Base-by-base conservation (phyloP, 2,329 filamentous ascomycete genomes). In the Fusarium aywerte region DNA sequence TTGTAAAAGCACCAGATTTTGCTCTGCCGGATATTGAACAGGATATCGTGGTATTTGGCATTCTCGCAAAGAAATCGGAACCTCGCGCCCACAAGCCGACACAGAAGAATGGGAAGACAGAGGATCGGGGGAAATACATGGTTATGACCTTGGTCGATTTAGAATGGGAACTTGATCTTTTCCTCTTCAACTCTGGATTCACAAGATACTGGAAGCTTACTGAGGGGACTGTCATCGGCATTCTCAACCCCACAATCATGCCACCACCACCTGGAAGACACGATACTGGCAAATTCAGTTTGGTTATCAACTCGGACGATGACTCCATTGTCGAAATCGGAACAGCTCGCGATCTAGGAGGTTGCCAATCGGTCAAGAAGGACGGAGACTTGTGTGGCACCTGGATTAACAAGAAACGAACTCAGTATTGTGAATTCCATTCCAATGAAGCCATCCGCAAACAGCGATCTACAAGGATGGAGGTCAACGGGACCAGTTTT, bases 291-390 rank as follows among this genome's bases (percentile, higher is more conserved):
- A 88, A 89, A 31, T 99, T 98, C 79, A 92, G 90, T 48, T 83
- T 99, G 6, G 91, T 93, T 15, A 86, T 99, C 66, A 92, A 91
- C 62, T 95, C 91, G 44, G 93, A 92, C 33, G 91, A 91, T 32
- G 96, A 99, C 74, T 95, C 90, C 0, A 88, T 99, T 33, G 86
- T 99, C 15, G 96, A 99, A 76, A 87, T 99, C 51, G 96, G 96
- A 36, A 87, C 84, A 21, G 88, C 94, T 12, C 86, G 93, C 45
- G 95, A 99, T 77, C 82, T 99, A 4, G 93, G 92, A 2, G 97
- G 91, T 76, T 99, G 96, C 80, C 93, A 94, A 75, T 88, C 89
- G 8, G 82, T 93, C 66, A 93, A 92, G 76, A 95, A 92, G 74
- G 93, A 97, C 75, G 95, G 96, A 36, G 86, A 91, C 57, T 81